A percentile compares a stretch with the other conserved stretches of the same genome.
These are phyloP conservation scores for Ogataea ganodermae DNA, from an alignment of 805 yeast genomes.

Conservation along the genomic window DNA sequence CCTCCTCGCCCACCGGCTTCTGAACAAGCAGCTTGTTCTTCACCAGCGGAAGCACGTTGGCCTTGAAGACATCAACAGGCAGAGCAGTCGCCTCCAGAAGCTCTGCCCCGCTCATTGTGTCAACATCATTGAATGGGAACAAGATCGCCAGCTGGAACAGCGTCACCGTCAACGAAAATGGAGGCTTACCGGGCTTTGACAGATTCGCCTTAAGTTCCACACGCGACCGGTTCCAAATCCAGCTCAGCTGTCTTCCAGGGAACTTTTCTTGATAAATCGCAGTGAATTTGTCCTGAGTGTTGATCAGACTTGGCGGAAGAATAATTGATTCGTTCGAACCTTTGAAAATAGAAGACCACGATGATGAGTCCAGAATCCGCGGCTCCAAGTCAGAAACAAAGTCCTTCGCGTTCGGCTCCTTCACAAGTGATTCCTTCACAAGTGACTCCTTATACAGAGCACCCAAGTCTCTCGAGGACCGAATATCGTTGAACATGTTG, in stretches of 20 bases:
- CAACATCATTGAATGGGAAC: slow-evolving; percentile 75
- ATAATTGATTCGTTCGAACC: slow-evolving; percentile 45
- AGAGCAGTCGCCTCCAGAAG: slow-evolving; percentile 70
- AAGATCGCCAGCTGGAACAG: slow-evolving; percentile 85
- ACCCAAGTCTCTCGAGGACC: slow-evolving; percentile 77
- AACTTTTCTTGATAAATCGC: slow-evolving; percentile 73
- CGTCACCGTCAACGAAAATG: slow-evolving; percentile 79
- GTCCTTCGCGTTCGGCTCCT: slow-evolving; percentile 20
- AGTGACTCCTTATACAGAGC: slow-evolving; percentile 32
- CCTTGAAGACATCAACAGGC: slow-evolving; percentile 63
- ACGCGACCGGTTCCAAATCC: slow-evolving; percentile 95
- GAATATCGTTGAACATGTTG: slow-evolving; percentile 94
- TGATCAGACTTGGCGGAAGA: slow-evolving; percentile 67
- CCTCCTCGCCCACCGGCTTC: slow-evolving; percentile 61
- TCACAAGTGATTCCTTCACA: slow-evolving; percentile 24
- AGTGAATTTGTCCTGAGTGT: slow-evolving; percentile 66
- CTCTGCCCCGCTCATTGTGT: slow-evolving; percentile 58
- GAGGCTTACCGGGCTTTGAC: slow-evolving; percentile 77
- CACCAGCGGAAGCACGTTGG: slow-evolving; percentile 77
- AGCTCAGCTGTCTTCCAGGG: slow-evolving; percentile 83
- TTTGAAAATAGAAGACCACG: slow-evolving; percentile 36
- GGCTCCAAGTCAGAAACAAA: slow-evolving; percentile 35
- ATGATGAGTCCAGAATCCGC: slow-evolving; percentile 33
- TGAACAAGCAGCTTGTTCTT: slow-evolving; percentile 75
- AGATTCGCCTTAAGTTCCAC: slow-evolving; percentile 89